These are phyloP conservation scores for Crithidia thermophila DNA, from an alignment of 208 protist species.

Conservation along the genomic window DNA sequence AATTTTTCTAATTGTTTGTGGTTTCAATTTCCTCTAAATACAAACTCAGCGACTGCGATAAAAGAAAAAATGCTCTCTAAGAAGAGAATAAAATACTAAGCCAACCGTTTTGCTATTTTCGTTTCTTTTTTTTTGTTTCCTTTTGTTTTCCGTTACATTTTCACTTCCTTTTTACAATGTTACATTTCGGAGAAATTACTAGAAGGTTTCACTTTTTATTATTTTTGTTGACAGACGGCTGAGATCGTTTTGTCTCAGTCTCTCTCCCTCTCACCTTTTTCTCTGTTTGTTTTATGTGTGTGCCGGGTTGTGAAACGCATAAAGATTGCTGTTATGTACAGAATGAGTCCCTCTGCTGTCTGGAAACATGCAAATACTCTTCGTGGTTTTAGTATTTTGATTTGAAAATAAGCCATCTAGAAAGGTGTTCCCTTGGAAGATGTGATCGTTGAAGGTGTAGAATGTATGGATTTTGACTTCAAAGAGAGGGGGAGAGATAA, in stretches of 20 bases:
- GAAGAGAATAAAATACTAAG: too few relatives aligned
- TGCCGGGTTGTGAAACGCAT: not conserved
- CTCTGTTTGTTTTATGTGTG: not conserved
- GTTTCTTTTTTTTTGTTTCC: not conserved
- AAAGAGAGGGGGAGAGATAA: not conserved
- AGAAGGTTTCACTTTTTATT: not conserved
- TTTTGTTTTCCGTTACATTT: not conserved
- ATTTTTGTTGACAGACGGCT: not conserved
- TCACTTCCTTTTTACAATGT: not conserved
- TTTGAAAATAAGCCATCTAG: too few relatives aligned
- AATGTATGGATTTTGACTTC: not conserved
- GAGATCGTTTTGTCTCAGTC: not conserved
- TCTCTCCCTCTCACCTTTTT: not conserved
- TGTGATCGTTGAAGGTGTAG: too few relatives aligned
- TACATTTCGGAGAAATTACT: too few relatives aligned
- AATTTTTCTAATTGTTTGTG: too few relatives aligned
- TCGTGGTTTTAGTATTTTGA: too few relatives aligned
- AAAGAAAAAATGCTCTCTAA: too few relatives aligned
- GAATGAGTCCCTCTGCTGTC: not conserved
- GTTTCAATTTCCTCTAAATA: too few relatives aligned
- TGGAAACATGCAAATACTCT: not conserved
- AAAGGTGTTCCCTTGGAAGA: too few relatives aligned
- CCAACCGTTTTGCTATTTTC: not conserved
- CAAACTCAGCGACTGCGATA: too few relatives aligned
- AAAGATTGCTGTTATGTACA: too few relatives aligned